Evolutionary conservation across 257 asterid genomes (phyloP), one percentile per base, ranked within the genome.

Genomic region (Cordia subcordata): DNA sequence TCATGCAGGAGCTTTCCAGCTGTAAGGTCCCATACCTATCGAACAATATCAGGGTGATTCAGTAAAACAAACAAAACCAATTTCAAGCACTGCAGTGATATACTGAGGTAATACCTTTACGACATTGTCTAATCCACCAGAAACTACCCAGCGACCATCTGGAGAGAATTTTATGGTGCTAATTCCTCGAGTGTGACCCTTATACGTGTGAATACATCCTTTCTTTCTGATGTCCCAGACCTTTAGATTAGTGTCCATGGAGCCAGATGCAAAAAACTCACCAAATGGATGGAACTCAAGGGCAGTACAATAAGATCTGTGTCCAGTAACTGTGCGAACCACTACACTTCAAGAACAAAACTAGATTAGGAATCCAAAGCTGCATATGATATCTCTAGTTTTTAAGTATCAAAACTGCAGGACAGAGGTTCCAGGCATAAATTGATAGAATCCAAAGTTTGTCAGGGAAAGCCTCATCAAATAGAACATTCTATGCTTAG

Each of bases 61-160:
- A 70, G 57, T 47, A 65, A 54, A 38, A 49, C 57, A 46, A 67
- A 13, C 52, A n/a, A 42, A 67, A 15, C 10, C 10, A 50, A 18
- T 37, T 15, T 33, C 11, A 58, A 62, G 35, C 39, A 45, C 23
- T 35, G 45, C 53, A 40, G 61, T 47, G 47, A 52, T 45, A 53
- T 59, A 63, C 50, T 55, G 49, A 42, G 44, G 61, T 39, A 66
- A 55, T 79, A 93, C 97, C 99, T 89, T 93, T 11, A 93, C 94
- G 27, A 85, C 92, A 69, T 89, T 93, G 76, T 93, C 99, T 57
- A 81, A 81, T 72, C 99, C 99, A 63, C 99, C 97, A 69, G 99
- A 93, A 63, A 93, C 97, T 42, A 89, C 97, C 99, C 99, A 93
- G 62, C 99, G 97, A 65, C 99, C 97, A 82, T 93, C 99, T 37